phyloP scores from a whole-genome alignment of 75 land plant genomes.

The Selaginella moellendorffii region DNA sequence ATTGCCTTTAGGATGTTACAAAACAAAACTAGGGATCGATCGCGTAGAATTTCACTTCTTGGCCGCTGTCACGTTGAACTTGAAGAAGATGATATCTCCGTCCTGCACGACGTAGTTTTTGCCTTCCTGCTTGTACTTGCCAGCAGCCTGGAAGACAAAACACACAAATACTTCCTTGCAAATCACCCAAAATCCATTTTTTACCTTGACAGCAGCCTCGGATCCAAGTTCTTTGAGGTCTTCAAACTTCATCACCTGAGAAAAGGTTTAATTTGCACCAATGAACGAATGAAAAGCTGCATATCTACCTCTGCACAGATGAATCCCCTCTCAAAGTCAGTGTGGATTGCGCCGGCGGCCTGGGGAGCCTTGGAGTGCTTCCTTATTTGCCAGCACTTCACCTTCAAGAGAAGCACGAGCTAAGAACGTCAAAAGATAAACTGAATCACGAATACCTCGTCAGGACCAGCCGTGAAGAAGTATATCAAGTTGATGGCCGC shows the following conservation, averaged over 20 bases:
- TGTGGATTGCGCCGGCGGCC: slow-evolving; percentile 4
- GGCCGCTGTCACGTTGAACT: background rate
- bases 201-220: slow-evolving; percentile 10
- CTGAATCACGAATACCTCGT: too few relatives aligned
- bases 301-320: background rate
- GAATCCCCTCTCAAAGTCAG: background rate
- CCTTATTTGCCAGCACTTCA: slow-evolving; percentile 6
- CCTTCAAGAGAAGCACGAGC: too few relatives aligned
- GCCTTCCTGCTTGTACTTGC: slow-evolving; percentile 6
- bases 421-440: too few relatives aligned
- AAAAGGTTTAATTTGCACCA: background rate
- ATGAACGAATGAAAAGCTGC: background rate
- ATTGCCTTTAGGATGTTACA: too few relatives aligned
- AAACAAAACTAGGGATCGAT: too few relatives aligned
- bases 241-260: slow-evolving; percentile 7
- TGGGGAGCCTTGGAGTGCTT: background rate
- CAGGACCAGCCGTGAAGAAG: slow-evolving; percentile 5
- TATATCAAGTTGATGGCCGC: slow-evolving; percentile 1
- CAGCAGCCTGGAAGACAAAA: background rate
- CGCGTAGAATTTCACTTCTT: too few relatives aligned
- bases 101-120: slow-evolving; percentile 8
- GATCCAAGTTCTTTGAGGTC: slow-evolving; percentile 7
- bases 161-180: background rate
- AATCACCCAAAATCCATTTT: background rate
- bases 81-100: slow-evolving; percentile 2